These are phyloP conservation scores for Aurantiochytrium sp. DNA, from an alignment of 108 stramenopile genomes.

Conservation along the genomic window DNA sequence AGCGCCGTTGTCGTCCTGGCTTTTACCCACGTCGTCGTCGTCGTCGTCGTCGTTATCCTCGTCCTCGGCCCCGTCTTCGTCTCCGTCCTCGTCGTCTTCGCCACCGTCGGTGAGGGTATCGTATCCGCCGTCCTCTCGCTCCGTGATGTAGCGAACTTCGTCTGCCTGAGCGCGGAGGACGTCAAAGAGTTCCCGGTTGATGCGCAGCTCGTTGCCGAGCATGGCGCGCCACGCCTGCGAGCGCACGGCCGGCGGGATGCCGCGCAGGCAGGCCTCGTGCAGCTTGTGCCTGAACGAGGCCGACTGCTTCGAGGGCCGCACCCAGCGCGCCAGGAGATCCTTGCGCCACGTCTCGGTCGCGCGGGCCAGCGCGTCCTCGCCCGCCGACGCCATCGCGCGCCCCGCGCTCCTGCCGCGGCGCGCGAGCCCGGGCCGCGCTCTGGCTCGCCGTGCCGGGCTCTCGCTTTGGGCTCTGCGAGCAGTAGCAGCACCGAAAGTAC, in stretches of 20 bases:
- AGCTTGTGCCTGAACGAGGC: not conserved
- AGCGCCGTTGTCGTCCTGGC: not conserved
- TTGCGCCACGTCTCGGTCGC: not conserved
- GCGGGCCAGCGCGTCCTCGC: not conserved
- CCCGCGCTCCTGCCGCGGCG: too few relatives aligned
- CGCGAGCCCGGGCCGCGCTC: too few relatives aligned
- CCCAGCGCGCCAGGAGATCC: not conserved
- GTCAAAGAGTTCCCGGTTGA: not conserved
- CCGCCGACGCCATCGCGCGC: not conserved
- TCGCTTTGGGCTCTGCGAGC: too few relatives aligned
- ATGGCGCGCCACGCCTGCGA: not conserved
- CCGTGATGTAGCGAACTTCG: not conserved
- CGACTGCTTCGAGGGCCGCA: not conserved
- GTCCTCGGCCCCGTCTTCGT: not conserved
- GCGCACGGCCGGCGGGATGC: not conserved
- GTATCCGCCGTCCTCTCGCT: not conserved
- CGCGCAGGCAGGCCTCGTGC: not conserved
- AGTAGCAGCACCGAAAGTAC: too few relatives aligned
- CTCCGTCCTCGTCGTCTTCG: not conserved
- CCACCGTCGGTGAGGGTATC: not conserved
- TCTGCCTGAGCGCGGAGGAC: not conserved
- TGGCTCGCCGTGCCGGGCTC: too few relatives aligned
- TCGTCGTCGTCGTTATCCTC: not conserved
- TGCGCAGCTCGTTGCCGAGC: not conserved
- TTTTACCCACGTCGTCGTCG: not conserved